Conservation (phyloP, 2,329 filamentous ascomycete genomes). For the Acephala macrosclerotiorum region DNA sequence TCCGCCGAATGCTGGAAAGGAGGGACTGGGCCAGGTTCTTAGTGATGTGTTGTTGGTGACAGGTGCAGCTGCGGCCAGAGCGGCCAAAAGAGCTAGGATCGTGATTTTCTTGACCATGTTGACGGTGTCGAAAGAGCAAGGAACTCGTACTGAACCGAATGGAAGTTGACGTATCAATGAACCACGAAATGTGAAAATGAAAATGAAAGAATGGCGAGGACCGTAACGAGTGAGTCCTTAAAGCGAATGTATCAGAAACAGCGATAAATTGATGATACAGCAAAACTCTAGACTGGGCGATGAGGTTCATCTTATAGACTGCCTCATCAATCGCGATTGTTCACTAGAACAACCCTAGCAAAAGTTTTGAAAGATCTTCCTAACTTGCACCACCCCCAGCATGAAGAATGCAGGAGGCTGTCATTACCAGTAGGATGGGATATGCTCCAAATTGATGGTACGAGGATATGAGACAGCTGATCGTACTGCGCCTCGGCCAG, state of each 20-base stretch:
- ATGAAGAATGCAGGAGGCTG: background rate
- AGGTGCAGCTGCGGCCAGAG: conserved; percentile 12
- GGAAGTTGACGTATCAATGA: background rate
- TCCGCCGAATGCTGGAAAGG: too few species aligned
- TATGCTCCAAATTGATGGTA: background rate
- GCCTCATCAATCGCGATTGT: too few species aligned
- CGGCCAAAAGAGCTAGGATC: conserved; percentile 15
- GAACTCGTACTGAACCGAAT: background rate
- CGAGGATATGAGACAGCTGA: background rate
- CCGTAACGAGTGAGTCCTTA: conserved; percentile 8
- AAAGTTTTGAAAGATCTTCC: background rate
- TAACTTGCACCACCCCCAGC: background rate
- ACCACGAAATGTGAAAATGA: background rate
- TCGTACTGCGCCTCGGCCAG: background rate
- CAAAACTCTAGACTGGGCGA: background rate
- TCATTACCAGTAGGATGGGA: background rate
- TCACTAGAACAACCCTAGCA: background rate
- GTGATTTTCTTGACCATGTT: conserved; percentile 16
- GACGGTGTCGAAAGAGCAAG: background rate
- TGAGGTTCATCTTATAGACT: background rate
- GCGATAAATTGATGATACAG: background rate
- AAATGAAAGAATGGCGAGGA: background rate
- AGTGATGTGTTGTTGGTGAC: background rate
- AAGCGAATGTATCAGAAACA: background rate
- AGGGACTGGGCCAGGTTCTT: background rate